phyloP scores from a whole-genome alignment of 2,329 filamentous ascomycete species.

The Xylaria sp. region DNA sequence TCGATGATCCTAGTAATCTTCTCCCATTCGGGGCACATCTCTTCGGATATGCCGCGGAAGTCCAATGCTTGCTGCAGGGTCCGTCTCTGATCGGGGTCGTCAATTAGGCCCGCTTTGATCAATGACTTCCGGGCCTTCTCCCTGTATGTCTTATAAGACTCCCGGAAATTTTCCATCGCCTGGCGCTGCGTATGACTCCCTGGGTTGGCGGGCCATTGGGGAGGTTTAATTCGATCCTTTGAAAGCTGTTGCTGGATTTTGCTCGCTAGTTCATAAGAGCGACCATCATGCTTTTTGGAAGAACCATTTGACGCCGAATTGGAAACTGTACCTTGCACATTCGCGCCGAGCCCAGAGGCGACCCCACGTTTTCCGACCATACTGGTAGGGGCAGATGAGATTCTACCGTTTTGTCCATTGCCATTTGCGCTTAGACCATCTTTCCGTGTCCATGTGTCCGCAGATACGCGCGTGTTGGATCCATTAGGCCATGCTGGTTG shows the following conservation, averaged over 20 bases:
- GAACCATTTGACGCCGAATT: background rate
- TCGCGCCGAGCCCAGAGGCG: background rate
- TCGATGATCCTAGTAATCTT: conserved; percentile 71
- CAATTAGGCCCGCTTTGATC: conserved; percentile 68
- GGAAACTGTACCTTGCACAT: background rate
- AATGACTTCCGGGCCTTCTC: conserved; percentile 65
- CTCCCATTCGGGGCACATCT: conserved; percentile 76
- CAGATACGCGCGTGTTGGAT: conserved; percentile 10
- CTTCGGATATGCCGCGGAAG: conserved; percentile 74
- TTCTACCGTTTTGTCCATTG: conserved; percentile 36
- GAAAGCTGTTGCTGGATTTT: conserved; percentile 63
- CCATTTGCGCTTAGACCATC: conserved; percentile 28
- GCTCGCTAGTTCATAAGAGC: conserved; percentile 51
- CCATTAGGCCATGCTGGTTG: conserved; percentile 43
- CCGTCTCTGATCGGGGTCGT: conserved; percentile 72
- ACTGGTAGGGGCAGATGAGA: conserved; percentile 19
- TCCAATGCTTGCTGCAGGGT: conserved; percentile 70
- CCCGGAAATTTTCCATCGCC: conserved; percentile 64
- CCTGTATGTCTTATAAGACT: conserved; percentile 66
- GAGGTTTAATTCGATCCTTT: conserved; percentile 64
- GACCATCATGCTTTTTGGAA: conserved; percentile 30
- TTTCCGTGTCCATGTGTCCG: conserved; percentile 36
- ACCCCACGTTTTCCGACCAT: conserved; percentile 30
- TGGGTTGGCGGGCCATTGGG: conserved; percentile 65
- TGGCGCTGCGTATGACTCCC: conserved; percentile 62